Evolutionary conservation across 306 rosid species (phyloP).

Genomic region (Begonia loranthoides): DNA sequence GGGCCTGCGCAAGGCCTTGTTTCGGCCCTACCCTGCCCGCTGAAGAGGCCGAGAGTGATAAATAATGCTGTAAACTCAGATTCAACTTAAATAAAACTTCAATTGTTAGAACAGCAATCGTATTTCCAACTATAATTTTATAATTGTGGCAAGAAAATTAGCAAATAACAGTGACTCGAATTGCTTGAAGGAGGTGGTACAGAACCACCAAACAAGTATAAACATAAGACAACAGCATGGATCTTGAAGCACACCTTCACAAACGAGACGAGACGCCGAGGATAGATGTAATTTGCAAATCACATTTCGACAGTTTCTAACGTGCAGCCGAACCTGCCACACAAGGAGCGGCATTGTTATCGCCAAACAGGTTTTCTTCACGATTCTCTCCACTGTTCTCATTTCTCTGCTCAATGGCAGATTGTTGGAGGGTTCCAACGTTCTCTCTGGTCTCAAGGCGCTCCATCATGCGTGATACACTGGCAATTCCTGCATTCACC

Average conservation of each 20-base stretch:
- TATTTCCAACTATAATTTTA: no score
- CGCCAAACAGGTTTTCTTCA: background rate
- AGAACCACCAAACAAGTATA: no score
- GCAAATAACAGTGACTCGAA: no score
- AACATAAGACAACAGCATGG: no score
- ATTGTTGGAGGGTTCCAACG: constrained; percentile 11
- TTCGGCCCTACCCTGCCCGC: no score
- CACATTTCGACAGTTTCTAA: background rate
- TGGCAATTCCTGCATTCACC: constrained; percentile 73
- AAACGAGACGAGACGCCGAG: background rate
- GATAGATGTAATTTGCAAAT: background rate
- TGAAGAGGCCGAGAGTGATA: no score
- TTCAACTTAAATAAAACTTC: no score
- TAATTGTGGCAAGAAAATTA: no score
- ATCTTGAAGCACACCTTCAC: background rate
- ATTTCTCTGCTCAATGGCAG: background rate
- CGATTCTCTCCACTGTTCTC: background rate
- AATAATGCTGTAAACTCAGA: no score
- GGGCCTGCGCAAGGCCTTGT: no score
- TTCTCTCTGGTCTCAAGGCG: constrained; percentile 68
- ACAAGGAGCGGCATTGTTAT: background rate
- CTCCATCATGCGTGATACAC: constrained; percentile 85
- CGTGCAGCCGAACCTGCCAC: background rate
- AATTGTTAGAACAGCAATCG: no score
- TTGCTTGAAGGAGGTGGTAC: no score